These are phyloP conservation scores for Dichotomopilus funicola DNA, from an alignment of 2,329 filamentous ascomycete species.

Conservation along the genomic window DNA sequence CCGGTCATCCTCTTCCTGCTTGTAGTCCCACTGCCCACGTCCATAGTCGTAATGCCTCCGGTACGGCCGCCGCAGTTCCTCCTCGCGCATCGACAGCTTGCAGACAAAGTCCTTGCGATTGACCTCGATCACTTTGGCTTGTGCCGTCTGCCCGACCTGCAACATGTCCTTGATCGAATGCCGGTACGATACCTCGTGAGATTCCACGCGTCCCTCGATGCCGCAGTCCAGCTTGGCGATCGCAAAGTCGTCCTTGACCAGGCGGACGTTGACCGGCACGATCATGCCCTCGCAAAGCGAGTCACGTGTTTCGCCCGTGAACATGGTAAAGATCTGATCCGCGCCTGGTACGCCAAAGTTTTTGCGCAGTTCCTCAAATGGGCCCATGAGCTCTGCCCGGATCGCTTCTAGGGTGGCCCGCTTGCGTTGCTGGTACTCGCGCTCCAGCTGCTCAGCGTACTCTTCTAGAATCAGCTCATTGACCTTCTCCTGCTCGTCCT, in stretches of 20 bases:
- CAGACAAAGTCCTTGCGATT: constrained; percentile 80
- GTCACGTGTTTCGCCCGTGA: constrained; percentile 85
- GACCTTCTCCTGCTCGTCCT: constrained; percentile 88
- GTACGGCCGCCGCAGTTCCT: constrained; percentile 67
- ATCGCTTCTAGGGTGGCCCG: constrained; percentile 95
- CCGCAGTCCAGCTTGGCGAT: constrained; percentile 92
- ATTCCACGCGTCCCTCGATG: constrained; percentile 80
- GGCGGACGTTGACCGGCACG: constrained; percentile 77
- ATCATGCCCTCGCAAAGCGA: constrained; percentile 87
- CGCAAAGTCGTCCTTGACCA: constrained; percentile 86
- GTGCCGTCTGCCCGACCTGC: constrained; percentile 72
- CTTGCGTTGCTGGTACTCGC: constrained; percentile 89
- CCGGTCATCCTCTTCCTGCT: constrained; percentile 72
- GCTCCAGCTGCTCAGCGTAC: constrained; percentile 91
- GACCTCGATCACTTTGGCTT: constrained; percentile 80
- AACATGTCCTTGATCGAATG: constrained; percentile 67
- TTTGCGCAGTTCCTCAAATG: constrained; percentile 88
- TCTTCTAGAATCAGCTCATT: constrained; percentile 95
- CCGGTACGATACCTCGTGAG: constrained; percentile 72
- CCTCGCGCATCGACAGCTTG: constrained; percentile 78
- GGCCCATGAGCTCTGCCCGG: constrained; percentile 81
- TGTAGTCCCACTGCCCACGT: constrained; percentile 79
- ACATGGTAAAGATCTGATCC: constrained; percentile 89
- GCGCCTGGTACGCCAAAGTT: constrained; percentile 64
- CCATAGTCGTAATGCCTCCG: constrained; percentile 63